phyloP scores from a whole-genome alignment of 1,284 basidiomycete genomes.

The Heterobasidion occidentale region DNA sequence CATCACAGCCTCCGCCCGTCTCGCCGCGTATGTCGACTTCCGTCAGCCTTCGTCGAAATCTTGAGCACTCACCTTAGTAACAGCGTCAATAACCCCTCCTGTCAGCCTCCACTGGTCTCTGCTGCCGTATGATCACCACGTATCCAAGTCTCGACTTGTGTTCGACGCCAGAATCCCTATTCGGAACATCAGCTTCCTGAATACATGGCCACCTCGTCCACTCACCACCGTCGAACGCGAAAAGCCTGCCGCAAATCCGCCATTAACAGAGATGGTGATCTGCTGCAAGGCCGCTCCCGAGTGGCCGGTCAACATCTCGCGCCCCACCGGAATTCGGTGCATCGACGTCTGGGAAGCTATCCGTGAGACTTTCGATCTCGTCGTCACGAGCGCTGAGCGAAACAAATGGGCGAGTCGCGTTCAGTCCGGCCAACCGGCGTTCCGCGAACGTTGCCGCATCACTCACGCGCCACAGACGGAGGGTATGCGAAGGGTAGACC shows the following conservation, averaged over 20 bases:
- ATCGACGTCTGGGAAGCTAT: constrained; percentile 47
- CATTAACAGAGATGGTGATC: constrained; percentile 29
- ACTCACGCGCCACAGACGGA: constrained; percentile 1
- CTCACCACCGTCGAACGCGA: constrained; percentile 20
- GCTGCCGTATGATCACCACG: constrained; percentile 23
- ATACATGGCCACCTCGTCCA: constrained; percentile 5
- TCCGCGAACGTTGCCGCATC: constrained; percentile 26
- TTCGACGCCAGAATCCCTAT: constrained; percentile 22
- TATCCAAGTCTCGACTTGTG: constrained; percentile 17
- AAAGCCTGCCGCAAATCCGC: constrained; percentile 24
- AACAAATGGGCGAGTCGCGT: constrained; percentile 18
- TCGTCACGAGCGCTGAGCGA: constrained; percentile 35
- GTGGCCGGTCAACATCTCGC: constrained; percentile 38
- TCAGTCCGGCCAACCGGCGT: constrained; percentile 27
- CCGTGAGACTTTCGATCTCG: constrained; percentile 34
- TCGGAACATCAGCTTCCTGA: constrained; percentile 16
- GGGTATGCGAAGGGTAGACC: constrained; percentile 10
- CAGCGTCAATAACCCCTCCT: constrained; percentile 5
- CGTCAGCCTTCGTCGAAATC: not conserved
- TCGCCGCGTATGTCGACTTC: not conserved
- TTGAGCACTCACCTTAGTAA: not conserved
- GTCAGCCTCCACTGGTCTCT: constrained; percentile 31
- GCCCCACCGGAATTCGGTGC: constrained; percentile 30
- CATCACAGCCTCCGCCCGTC: not conserved
- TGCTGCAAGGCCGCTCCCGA: constrained; percentile 20